Conservation (phyloP, 2,329 filamentous ascomycete genomes). For the Monosporascus sp. region DNA sequence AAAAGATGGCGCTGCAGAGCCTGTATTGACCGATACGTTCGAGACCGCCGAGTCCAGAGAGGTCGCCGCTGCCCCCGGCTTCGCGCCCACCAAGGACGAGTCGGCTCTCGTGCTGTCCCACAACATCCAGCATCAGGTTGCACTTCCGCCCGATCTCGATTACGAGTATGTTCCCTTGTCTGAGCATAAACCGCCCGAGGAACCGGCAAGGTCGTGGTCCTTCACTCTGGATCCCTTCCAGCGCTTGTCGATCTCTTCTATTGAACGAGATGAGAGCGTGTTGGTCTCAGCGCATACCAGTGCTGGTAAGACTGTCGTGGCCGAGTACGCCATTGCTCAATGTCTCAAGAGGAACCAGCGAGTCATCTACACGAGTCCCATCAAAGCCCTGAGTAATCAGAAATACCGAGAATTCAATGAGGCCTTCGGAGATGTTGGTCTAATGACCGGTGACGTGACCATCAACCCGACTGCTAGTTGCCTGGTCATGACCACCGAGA, state of each 20-base stretch:
- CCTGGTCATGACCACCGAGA: conserved; percentile 98
- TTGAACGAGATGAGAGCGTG: conserved; percentile 93
- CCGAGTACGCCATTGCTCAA: conserved; percentile 96
- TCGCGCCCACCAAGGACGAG: conserved; percentile 52
- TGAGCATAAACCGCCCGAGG: conserved; percentile 82
- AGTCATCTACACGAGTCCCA: conserved; percentile 98
- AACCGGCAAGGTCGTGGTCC: conserved; percentile 76
- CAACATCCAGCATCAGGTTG: conserved; percentile 97
- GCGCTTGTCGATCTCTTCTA: conserved; percentile 87
- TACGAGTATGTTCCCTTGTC: conserved; percentile 95
- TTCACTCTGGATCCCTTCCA: conserved; percentile 98
- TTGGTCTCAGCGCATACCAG: conserved; percentile 95
- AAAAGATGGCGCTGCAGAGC: conserved; percentile 62
- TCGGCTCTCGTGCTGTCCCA: conserved; percentile 80
- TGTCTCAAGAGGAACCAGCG: conserved; percentile 95
- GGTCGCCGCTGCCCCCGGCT: conserved; percentile 71
- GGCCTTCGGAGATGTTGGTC: conserved; percentile 91
- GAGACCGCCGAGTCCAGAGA: conserved; percentile 92
- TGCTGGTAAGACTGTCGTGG: conserved; percentile 96
- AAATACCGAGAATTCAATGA: conserved; percentile 96
- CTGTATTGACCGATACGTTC: conserved; percentile 88
- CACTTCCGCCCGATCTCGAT: conserved; percentile 86
- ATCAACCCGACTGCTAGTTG: conserved; percentile 98
- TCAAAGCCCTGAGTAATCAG: conserved; percentile 97
- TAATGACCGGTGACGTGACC: conserved; percentile 99